Conservation (phyloP, 106 monocot species). For the Ottelia alismoides region DNA sequence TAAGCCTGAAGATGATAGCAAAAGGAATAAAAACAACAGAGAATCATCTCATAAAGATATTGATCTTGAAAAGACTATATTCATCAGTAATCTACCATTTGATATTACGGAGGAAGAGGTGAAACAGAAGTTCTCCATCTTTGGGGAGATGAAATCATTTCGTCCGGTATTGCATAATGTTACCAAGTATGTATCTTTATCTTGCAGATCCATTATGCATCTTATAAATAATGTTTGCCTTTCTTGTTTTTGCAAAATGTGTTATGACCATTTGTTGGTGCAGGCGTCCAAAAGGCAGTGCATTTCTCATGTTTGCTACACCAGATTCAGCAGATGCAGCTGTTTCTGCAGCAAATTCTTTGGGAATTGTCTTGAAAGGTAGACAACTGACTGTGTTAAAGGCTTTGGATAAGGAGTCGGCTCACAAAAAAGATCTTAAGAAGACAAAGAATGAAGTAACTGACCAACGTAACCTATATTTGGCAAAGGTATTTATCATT, state of each 20-base stretch:
- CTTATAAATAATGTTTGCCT: too few relatives aligned
- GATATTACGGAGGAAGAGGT: conserved; percentile 73
- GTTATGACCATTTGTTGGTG: not conserved
- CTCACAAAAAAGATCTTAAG: conserved; percentile 54
- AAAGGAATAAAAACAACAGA: conserved; percentile 10
- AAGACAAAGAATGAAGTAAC: conserved; percentile 52
- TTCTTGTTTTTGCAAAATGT: not conserved
- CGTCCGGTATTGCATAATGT: conserved; percentile 67
- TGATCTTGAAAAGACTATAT: conserved; percentile 74
- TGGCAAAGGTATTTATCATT: conserved; percentile 47
- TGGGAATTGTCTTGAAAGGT: conserved; percentile 76
- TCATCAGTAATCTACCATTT: conserved; percentile 93
- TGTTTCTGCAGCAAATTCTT: conserved; percentile 55
- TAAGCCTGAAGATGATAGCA: conserved; percentile 10
- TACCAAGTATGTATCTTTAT: conserved; percentile 54
- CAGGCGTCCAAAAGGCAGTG: conserved; percentile 86
- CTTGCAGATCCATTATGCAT: not conserved
- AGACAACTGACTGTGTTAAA: conserved; percentile 55
- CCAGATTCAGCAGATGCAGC: conserved; percentile 71
- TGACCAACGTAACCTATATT: conserved; percentile 81
- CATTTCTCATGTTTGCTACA: conserved; percentile 68
- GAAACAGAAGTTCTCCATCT: conserved; percentile 67
- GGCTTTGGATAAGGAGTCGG: conserved; percentile 82
- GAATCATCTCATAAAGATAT: conserved; percentile 10
- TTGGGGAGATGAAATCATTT: conserved; percentile 74